Evolutionary conservation across 1,284 basidiomycete species (phyloP).

Genomic region (Cutaneotrichosporon sp.): DNA sequence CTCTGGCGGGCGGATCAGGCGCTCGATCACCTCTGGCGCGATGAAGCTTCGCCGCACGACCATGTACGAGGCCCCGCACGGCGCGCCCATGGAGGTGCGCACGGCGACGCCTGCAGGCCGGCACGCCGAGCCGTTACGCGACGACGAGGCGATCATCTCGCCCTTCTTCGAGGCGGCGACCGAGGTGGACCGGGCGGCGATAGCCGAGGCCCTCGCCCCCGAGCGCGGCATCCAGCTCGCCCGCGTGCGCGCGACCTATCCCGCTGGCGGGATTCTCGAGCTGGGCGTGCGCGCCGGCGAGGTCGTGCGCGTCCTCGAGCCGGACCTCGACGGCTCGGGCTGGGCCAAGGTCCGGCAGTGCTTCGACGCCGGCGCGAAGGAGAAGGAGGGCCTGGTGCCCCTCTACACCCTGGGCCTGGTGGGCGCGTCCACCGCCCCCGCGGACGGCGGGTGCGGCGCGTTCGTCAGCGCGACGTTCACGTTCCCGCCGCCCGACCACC

Average conservation of each 20-base stretch:
- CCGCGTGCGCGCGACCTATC: slow-evolving; percentile 16
- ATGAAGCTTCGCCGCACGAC: slow-evolving; percentile 14
- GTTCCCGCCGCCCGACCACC: slow-evolving; percentile 22
- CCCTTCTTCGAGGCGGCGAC: slow-evolving; percentile 19
- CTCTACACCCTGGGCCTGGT: slow-evolving; percentile 15
- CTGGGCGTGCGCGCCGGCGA: slow-evolving; percentile 16
- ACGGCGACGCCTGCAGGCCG: not conserved
- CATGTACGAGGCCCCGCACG: slow-evolving; percentile 19
- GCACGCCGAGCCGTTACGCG: slow-evolving; percentile 22
- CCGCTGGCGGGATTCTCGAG: slow-evolving; percentile 12
- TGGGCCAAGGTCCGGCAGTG: slow-evolving; percentile 24
- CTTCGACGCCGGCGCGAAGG: slow-evolving; percentile 9
- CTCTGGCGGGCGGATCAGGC: slow-evolving; percentile 13
- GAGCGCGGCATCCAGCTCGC: slow-evolving; percentile 11
- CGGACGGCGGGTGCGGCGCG: slow-evolving; percentile 21
- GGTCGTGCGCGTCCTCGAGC: slow-evolving; percentile 27
- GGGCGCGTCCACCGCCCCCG: slow-evolving; percentile 12
- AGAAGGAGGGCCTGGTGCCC: slow-evolving; percentile 23
- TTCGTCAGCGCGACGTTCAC: slow-evolving; percentile 25
- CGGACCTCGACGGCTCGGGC: slow-evolving; percentile 24
- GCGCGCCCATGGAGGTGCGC: slow-evolving; percentile 16
- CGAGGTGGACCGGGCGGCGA: slow-evolving; percentile 18
- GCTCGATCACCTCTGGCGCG: slow-evolving; percentile 15
- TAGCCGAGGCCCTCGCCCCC: slow-evolving; percentile 14
- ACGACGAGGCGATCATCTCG: slow-evolving; percentile 26